Percentiles rank a stretch among this genome's conserved stretches.
phyloP scores from a whole-genome alignment of 805 yeast species.

The Schizosaccharomyces cryophilus region DNA sequence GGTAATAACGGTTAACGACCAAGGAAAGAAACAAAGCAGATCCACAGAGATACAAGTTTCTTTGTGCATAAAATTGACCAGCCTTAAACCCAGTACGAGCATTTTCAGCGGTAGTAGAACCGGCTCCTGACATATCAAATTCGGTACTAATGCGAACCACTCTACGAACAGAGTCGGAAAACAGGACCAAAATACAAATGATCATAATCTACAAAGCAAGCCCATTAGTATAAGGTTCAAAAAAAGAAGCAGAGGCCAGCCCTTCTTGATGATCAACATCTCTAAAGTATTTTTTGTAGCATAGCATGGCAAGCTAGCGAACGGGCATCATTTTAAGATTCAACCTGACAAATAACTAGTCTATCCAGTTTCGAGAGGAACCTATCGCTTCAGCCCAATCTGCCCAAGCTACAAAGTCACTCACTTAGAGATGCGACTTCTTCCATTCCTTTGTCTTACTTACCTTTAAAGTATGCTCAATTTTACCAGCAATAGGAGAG shows the following conservation, averaged over 20 bases:
- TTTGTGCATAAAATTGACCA: slow-evolving; percentile 79
- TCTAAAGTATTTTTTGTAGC: too few species aligned
- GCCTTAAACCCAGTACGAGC: slow-evolving; percentile 73
- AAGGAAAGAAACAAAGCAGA: slow-evolving; percentile 76
- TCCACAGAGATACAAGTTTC: slow-evolving; percentile 90
- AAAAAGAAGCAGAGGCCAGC: too few species aligned
- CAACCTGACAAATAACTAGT: too few species aligned
- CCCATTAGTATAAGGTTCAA: too few species aligned
- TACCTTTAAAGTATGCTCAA: slow-evolving; percentile 25
- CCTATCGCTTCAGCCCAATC: too few species aligned
- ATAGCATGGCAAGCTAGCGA: too few species aligned
- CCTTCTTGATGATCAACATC: too few species aligned
- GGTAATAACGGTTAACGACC: slow-evolving; percentile 62
- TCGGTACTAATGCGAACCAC: slow-evolving; percentile 43
- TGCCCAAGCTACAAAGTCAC: too few species aligned
- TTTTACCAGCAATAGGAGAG: slow-evolving; percentile 46
- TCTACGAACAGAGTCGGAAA: slow-evolving; percentile 70
- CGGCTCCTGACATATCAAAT: slow-evolving; percentile 18
- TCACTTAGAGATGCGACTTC: too few species aligned
- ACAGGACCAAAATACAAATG: slow-evolving; percentile 60
- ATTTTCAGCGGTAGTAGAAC: slow-evolving; percentile 13
- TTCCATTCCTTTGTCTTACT: not conserved
- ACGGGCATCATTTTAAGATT: too few species aligned
- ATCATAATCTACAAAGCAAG: slow-evolving; percentile 48
- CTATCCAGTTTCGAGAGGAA: too few species aligned